phyloP scores from a whole-genome alignment of 2,329 filamentous ascomycete species.

The Nothophaeocryptopus gaeumannii region DNA sequence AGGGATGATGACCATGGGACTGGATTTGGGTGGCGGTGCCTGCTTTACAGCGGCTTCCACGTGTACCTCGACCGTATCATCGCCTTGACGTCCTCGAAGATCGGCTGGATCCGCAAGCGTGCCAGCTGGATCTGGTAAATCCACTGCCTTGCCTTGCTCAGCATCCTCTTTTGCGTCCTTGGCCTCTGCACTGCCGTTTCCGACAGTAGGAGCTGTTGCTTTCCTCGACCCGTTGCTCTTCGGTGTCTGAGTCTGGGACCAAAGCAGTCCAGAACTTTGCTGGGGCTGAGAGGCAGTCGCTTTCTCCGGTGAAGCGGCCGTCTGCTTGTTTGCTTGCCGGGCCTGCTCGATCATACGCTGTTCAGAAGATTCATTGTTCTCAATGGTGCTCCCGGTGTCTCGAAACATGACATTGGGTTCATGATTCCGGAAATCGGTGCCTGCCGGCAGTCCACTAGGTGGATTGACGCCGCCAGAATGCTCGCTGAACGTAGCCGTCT shows the following conservation, averaged over 20 bases:
- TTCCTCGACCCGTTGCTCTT: constrained; percentile 1
- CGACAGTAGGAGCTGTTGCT: no score
- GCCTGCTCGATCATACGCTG: constrained; percentile 40
- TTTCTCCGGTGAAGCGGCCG: background rate
- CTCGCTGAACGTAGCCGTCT: constrained; percentile 22
- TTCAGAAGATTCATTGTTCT: constrained; percentile 42
- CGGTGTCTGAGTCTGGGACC: constrained; percentile 17
- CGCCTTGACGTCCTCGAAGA: background rate
- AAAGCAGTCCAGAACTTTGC: constrained; percentile 29
- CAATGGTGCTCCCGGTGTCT: constrained; percentile 43
- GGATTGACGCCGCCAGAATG: constrained; percentile 18
- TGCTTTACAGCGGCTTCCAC: background rate
- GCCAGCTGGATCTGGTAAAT: no score
- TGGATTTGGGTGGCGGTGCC: constrained; percentile 14
- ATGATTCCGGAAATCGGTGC: constrained; percentile 39
- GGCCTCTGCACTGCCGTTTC: no score
- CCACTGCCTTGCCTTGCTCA: no score
- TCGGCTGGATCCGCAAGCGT: no score
- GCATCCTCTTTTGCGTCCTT: no score
- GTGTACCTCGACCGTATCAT: no score
- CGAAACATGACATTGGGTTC: constrained; percentile 42
- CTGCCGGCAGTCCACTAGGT: constrained; percentile 30
- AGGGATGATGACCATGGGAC: constrained; percentile 20
- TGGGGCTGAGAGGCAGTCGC: constrained; percentile 9
- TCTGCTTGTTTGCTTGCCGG: background rate